Percentiles rank a stretch among this genome's conserved stretches.
These are phyloP conservation scores for Candida maris DNA, from an alignment of 805 yeast genomes.

Conservation along the genomic window DNA sequence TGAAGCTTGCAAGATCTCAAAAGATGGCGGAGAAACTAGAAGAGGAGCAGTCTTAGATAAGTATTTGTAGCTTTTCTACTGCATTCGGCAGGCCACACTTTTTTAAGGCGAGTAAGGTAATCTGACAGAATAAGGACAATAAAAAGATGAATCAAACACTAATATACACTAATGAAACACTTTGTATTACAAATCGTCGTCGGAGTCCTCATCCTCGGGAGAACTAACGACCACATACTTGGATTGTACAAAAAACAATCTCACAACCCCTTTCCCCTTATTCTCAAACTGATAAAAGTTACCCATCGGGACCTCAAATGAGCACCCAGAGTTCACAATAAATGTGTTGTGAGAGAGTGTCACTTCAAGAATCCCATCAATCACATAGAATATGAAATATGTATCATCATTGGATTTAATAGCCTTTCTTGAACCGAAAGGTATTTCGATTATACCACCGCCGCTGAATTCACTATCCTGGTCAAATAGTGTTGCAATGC, in stretches of 20 bases:
- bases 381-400: constrained; percentile 70
- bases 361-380: constrained; percentile 68
- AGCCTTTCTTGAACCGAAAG: constrained; percentile 57
- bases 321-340: constrained; percentile 65
- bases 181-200: constrained; percentile 12
- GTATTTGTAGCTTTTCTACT: too few species aligned
- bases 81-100: too few species aligned
- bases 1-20: constrained; percentile 67
- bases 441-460: constrained; percentile 68
- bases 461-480: constrained; percentile 62
- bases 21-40: constrained; percentile 37
- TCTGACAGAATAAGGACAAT: neutral
- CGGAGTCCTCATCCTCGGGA: constrained; percentile 23
- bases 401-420: constrained; percentile 60
- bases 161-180: constrained; percentile 4
- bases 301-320: constrained; percentile 78
- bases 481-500: constrained; percentile 62
- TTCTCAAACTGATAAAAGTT: constrained; percentile 69
- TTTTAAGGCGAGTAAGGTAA: neutral
- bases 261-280: constrained; percentile 52
- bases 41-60: constrained; percentile 14
- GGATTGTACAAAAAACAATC: constrained; percentile 74
- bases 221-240: constrained; percentile 36
- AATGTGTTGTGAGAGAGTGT: constrained; percentile 56
- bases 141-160: neutral